Percentiles rank a stretch among this genome's conserved stretches.
These are phyloP conservation scores for Chloropicon primus DNA, from an alignment of 139 green algal species.

Conservation along the genomic window DNA sequence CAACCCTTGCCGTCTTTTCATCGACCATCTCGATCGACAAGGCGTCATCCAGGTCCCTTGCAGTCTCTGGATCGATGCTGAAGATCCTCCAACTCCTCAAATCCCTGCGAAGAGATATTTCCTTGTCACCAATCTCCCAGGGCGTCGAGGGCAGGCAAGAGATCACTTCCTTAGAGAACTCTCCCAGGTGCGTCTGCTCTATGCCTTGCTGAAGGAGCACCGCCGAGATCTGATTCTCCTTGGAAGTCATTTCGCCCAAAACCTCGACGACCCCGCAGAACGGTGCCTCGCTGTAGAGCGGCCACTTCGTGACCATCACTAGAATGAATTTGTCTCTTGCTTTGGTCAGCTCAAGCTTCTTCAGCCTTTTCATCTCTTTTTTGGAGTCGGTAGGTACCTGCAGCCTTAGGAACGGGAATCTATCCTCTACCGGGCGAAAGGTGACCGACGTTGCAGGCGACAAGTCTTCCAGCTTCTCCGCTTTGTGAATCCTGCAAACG, in stretches of 20 bases:
- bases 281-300: neutral
- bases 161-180: conserved; percentile 41
- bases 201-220: neutral
- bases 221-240: neutral
- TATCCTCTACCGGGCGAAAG: too few species aligned
- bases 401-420: neutral
- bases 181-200: conserved; percentile 4
- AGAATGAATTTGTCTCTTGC: neutral
- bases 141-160: conserved; percentile 61
- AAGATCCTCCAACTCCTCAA: conserved; percentile 38
- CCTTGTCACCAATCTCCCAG: conserved; percentile 52
- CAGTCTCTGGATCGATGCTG: conserved; percentile 34
- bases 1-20: conserved; percentile 20
- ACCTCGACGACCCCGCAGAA: neutral
- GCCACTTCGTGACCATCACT: neutral
- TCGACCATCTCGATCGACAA: conserved; percentile 15
- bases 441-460: too few species aligned
- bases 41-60: conserved; percentile 37
- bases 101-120: conserved; percentile 50
- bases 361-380: too few species aligned
- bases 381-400: too few species aligned
- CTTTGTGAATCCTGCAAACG: conserved; percentile 45
- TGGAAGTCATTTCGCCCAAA: neutral
- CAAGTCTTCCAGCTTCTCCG: too few species aligned
- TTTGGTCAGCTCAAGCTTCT: neutral